Evolutionary conservation across 306 rosid species (phyloP).

Genomic region (Coriaria nepalensis): DNA sequence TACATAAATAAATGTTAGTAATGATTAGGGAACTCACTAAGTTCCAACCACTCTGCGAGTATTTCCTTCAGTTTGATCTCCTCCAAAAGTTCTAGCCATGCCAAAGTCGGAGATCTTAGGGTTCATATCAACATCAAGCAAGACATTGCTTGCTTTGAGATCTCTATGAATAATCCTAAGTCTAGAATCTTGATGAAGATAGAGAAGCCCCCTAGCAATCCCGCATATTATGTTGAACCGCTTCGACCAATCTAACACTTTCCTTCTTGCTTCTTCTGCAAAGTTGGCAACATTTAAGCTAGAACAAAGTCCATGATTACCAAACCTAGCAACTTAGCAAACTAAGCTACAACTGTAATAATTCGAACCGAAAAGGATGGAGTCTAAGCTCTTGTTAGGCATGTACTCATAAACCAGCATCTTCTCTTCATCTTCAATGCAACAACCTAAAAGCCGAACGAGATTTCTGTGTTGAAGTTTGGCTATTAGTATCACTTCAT

Average conservation of each 20-base stretch:
- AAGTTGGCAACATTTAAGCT: neutral
- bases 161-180: constrained; percentile 42
- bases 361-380: constrained; percentile 43
- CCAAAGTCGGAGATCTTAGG: constrained; percentile 66
- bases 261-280: constrained; percentile 17
- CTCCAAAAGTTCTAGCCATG: constrained; percentile 33
- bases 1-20: too few relatives aligned
- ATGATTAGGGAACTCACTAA: too few relatives aligned
- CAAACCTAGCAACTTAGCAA: too few relatives aligned
- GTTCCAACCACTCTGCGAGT: constrained; percentile 43
- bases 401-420: constrained; percentile 47
- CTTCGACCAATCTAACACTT: constrained; percentile 19
- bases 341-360: too few relatives aligned
- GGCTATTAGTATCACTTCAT: constrained; percentile 42
- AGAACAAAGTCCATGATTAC: neutral
- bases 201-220: constrained; percentile 34
- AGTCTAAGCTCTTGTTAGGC: constrained; percentile 53
- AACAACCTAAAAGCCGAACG: constrained; percentile 49
- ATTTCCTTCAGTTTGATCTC: constrained; percentile 24
- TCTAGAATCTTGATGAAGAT: constrained; percentile 51
- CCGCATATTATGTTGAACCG: constrained; percentile 40
- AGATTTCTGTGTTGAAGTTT: constrained; percentile 67
- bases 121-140: constrained; percentile 35
- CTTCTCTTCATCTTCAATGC: constrained; percentile 37
- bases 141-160: constrained; percentile 39